Evolutionary conservation across 257 asterid species (phyloP).

Genomic region (Verbascum thapsus): DNA sequence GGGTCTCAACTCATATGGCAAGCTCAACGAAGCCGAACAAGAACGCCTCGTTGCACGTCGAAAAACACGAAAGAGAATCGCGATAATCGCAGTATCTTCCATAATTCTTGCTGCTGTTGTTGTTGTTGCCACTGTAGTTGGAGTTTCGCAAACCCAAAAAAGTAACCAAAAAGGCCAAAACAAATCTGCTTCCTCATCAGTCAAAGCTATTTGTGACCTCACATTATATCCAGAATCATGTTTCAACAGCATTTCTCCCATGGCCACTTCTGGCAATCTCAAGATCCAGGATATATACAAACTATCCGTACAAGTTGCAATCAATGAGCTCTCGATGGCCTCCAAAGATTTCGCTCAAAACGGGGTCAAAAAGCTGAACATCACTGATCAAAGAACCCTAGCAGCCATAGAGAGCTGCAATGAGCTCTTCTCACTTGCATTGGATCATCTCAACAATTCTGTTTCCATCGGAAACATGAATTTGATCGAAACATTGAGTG

Average conservation of each 20-base stretch:
- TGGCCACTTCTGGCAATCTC: slow-evolving; percentile 38
- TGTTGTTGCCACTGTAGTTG: slow-evolving; percentile 52
- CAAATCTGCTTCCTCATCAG: slow-evolving; percentile 25
- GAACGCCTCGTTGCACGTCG: slow-evolving; percentile 53
- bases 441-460: neutral
- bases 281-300: slow-evolving; percentile 48
- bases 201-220: slow-evolving; percentile 46
- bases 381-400: neutral
- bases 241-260: slow-evolving; percentile 46
- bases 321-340: slow-evolving; percentile 50
- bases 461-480: neutral
- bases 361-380: slow-evolving; percentile 35
- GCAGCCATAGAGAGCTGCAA: neutral
- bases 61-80: slow-evolving; percentile 52
- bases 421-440: neutral
- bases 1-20: slow-evolving; percentile 50
- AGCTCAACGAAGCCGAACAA: slow-evolving; percentile 60
- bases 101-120: slow-evolving; percentile 52
- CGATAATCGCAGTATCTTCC: slow-evolving; percentile 52
- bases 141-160: slow-evolving; percentile 42
- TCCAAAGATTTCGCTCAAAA: slow-evolving; percentile 35
- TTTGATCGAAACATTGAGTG: neutral
- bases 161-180: slow-evolving; percentile 11
- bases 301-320: slow-evolving; percentile 52
- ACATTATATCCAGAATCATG: slow-evolving; percentile 64